Evolutionary conservation across 2,329 filamentous ascomycete species (phyloP), one percentile per base, ranked within the genome.

Genomic region (Lojkania enalia): DNA sequence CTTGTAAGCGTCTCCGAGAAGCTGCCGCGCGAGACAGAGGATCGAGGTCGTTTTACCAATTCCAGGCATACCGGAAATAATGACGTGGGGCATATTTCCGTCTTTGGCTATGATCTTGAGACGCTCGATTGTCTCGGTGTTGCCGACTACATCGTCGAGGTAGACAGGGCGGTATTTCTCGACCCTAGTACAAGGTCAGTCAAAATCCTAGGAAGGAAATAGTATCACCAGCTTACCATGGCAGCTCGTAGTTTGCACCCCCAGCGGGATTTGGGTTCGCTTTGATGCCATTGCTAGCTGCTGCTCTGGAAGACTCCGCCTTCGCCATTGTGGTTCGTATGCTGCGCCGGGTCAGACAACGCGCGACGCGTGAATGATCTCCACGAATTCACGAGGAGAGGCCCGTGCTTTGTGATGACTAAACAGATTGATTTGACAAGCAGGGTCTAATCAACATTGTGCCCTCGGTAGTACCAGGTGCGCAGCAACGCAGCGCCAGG

Each of bases 51-150:
- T 99, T 77, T 99, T 99, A 71, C 94, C 94, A 64, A 97, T 99
- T 65, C 94, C 94, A 15, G 94, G 94, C 90, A 96, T 97, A 48
- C 94, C 94, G n/a, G 90, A 96, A 63, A 99, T 97, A 72, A 99
- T 97, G 64, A 99, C 84, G 73, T 99, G 94, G 2, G 94, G 94
- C 91, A 99, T 96, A 74, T 99, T 99, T 60, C 94, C 94, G 74
- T 97, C 94, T 71, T 91, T 94, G 35, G 94, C 91, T 60, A 99
- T 97, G 63, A 99, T 97, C 69, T 97, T 97, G 61, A 99, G 77
- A 43, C 94, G 87, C 71, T 97, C 92, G 61, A 99, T 90, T 1
- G 94, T 99, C 70, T 99, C 94, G 15, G 89, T 95, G 72, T 99
- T 99, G 64, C 94, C 94, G 42, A 99, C 94, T 41, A 99, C 86